Conservation (phyloP, 2,329 filamentous ascomycete species). For the Metarhizium sp. region DNA sequence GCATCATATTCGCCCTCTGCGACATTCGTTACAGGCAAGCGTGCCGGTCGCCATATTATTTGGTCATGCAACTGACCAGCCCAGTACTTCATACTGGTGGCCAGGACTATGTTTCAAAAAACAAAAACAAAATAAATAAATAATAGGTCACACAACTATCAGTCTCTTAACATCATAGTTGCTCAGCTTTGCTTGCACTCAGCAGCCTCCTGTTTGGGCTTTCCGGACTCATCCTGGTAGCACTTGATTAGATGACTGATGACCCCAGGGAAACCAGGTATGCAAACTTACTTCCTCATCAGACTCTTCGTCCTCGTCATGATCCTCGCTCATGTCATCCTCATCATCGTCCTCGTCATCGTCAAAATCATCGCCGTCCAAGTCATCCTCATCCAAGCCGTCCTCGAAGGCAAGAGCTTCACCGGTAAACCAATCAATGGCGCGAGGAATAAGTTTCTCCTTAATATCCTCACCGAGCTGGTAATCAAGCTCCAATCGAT, state of each 20-base stretch:
- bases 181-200: slow-evolving; percentile 90
- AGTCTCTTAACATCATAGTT: not conserved
- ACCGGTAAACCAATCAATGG: slow-evolving; percentile 98
- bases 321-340: slow-evolving; percentile 72
- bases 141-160: not conserved
- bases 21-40: not conserved
- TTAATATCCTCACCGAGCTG: slow-evolving; percentile 99
- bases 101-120: slow-evolving; percentile 1
- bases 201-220: slow-evolving; percentile 87
- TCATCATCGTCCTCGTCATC: slow-evolving; percentile 84
- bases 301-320: slow-evolving; percentile 74
- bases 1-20: not conserved
- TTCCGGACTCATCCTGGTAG: slow-evolving; percentile 68
- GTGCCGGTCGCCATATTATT: slow-evolving; percentile 2
- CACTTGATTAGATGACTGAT: slow-evolving; percentile 1
- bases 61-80: slow-evolving; percentile 1
- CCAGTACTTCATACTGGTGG: not conserved
- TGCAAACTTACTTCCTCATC: slow-evolving; percentile 59
- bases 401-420: slow-evolving; percentile 97
- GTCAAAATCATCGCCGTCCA: slow-evolving; percentile 36
- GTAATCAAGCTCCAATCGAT: slow-evolving; percentile 95
- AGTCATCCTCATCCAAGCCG: slow-evolving; percentile 64
- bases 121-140: not conserved
- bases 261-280: not conserved
- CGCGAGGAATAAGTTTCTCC: slow-evolving; percentile 97